Base-by-base conservation (phyloP, 116 monocot genomes). In the Phalaenopsis hybrid region DNA sequence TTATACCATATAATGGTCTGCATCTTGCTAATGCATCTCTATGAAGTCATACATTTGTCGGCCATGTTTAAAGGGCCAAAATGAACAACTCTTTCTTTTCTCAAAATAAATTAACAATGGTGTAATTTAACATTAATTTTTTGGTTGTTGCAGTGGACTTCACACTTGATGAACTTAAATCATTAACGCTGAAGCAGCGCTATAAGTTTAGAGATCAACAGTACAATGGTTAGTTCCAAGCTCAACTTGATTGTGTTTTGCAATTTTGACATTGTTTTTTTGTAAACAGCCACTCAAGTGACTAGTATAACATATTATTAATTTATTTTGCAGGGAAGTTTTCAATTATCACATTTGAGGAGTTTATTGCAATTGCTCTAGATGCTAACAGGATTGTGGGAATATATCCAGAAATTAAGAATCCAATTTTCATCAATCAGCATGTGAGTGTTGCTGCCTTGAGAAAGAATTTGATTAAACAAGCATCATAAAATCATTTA, bases 371-470 rank as follows among this genome's bases (percentile, higher is more conserved):
- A 55, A 92, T 99, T 81, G 98, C 93, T 61, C 83, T 95, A 65
- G 84, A 89, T 89, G 98, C 98, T 59, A 77, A 82, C 45, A 89
- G 93, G 83, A 74, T 93, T 75, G 92, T 99, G 69, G 98, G 98
- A 2, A 95, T 99, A 83, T 99, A 99, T 82, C 98, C 98, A 49
- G 95, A 99, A 88, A 93, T 99, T 0, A 99, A 99, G 77, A 92
- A 92, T 80, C 98, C 95, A 52, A 83, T 91, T 85, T 89, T 93
- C 20, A 92, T 99, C 86, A 99, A 99, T 81, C 83, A 95, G 73
- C 93, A 89, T 78, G 95, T 99, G 88, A 92, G 97, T 89, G 1
- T 57, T 41, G 70, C 77, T 72, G 15, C 18, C 34, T 77, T 25
- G 15, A 65, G 70, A 41, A 34, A 72, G 41, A 72, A 41, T 37